Evolutionary conservation across 805 yeast species (phyloP).

Genomic region (Sugiyamaella floridensis): DNA sequence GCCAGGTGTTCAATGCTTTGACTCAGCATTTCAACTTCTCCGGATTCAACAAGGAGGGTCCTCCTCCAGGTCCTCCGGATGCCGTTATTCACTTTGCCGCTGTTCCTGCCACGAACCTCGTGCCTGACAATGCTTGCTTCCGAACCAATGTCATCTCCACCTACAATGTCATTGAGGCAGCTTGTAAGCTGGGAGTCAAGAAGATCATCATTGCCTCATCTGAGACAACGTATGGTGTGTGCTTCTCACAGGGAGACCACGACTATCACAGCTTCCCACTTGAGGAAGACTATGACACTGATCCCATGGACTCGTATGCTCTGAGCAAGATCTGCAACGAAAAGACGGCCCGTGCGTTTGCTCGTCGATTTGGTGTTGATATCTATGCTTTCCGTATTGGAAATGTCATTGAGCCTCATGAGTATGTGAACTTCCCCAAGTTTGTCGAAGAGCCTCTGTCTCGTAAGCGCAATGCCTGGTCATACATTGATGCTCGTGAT

Average conservation of each 20-base stretch:
- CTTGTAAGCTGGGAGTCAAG: conserved; percentile 14
- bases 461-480: conserved; percentile 15
- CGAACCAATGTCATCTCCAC: conserved; percentile 11
- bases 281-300: conserved; percentile 12
- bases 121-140: conserved; percentile 12
- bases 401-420: conserved; percentile 11
- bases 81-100: conserved; percentile 15
- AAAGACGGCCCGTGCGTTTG: conserved; percentile 13
- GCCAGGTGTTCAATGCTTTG: conserved; percentile 15
- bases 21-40: conserved; percentile 7
- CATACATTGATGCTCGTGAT: conserved; percentile 14
- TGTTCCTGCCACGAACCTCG: conserved; percentile 6
- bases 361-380: conserved; percentile 9
- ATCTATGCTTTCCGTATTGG: conserved; percentile 13
- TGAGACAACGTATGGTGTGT: conserved; percentile 15
- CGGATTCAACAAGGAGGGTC: conserved; percentile 5
- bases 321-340: conserved; percentile 11
- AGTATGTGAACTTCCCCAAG: conserved; percentile 6
- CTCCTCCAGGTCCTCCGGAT: conserved; percentile 13
- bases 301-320: conserved; percentile 14
- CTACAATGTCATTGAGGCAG: conserved; percentile 13
- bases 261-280: conserved; percentile 14
- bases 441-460: conserved; percentile 6
- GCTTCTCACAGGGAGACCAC: conserved; percentile 13
- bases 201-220: conserved; percentile 15